phyloP scores from a whole-genome alignment of 2,329 filamentous ascomycete genomes.

The Calcarisporium arbuscula region DNA sequence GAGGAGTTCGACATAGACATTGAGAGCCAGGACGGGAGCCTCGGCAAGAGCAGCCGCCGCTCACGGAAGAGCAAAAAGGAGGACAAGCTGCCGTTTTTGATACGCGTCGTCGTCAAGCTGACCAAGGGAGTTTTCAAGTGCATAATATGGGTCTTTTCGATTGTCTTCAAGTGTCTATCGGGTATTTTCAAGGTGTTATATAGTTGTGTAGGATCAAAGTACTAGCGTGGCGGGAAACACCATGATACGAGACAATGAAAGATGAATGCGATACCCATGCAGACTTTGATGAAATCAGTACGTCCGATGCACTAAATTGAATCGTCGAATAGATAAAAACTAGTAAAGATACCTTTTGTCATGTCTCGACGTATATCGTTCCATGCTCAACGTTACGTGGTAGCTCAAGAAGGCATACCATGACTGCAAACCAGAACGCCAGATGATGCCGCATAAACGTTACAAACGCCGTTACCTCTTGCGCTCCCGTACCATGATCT shows the following conservation, averaged over 20 bases:
- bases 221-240: constrained; percentile 20
- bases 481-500: constrained; percentile 55
- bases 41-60: constrained; percentile 26
- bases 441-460: no score
- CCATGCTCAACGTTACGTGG: no score
- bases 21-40: constrained; percentile 52
- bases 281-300: no score
- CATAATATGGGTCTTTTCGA: constrained; percentile 51
- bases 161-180: constrained; percentile 46
- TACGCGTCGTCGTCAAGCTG: constrained; percentile 43
- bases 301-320: no score
- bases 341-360: no score
- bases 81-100: constrained; percentile 44
- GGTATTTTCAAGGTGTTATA: constrained; percentile 45
- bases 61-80: no score
- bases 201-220: constrained; percentile 41
- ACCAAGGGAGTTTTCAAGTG: constrained; percentile 49
- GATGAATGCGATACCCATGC: no score
- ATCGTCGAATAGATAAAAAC: no score
- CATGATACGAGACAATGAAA: constrained; percentile 6
- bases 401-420: no score
- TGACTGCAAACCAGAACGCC: no score
- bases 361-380: no score
- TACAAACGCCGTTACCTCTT: constrained; percentile 57
- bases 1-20: constrained; percentile 56